Percentiles rank a stretch among this genome's conserved stretches.
Conservation (phyloP, 768 basidiomycete species). For the Suillus sp. region DNA sequence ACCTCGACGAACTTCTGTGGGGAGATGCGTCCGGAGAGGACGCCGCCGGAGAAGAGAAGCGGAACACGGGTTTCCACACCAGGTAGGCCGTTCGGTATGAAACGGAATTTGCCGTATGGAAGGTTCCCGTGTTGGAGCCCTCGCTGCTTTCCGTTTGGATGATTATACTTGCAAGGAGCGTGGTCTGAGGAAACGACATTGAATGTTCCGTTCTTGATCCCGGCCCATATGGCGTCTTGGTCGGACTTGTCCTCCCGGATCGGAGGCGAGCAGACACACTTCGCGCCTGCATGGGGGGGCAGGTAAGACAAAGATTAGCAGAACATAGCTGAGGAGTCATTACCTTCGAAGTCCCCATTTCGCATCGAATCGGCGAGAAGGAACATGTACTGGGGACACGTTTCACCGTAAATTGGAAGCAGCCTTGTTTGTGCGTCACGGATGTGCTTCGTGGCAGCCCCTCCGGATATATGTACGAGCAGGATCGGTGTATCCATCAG, state of each 20-base stretch:
- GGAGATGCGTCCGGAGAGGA: constrained; percentile 32
- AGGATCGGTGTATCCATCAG: constrained; percentile 25
- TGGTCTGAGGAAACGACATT: constrained; percentile 36
- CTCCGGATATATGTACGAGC: constrained; percentile 21
- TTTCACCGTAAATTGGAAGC: constrained; percentile 24
- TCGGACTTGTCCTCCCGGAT: constrained; percentile 19
- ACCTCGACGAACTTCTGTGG: constrained; percentile 37
- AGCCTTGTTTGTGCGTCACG: constrained; percentile 22
- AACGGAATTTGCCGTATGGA: constrained; percentile 30
- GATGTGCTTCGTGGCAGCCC: constrained; percentile 18
- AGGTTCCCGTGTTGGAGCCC: constrained; percentile 26
- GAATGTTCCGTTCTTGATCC: constrained; percentile 26
- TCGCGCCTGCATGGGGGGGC: constrained; percentile 12
- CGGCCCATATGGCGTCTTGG: constrained; percentile 22
- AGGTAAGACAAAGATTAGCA: not conserved
- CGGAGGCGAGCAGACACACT: constrained; percentile 23
- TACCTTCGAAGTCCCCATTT: constrained; percentile 20
- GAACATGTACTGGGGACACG: constrained; percentile 23
- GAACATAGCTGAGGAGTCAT: not conserved
- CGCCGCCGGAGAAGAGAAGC: constrained; percentile 33
- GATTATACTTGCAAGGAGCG: constrained; percentile 32
- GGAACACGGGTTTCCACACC: constrained; percentile 38
- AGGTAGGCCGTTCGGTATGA: constrained; percentile 38
- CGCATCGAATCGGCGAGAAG: constrained; percentile 21
- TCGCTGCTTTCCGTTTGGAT: constrained; percentile 30